These are phyloP conservation scores for Epichloe scottii DNA, from an alignment of 2,329 filamentous ascomycete species.

Conservation along the genomic window DNA sequence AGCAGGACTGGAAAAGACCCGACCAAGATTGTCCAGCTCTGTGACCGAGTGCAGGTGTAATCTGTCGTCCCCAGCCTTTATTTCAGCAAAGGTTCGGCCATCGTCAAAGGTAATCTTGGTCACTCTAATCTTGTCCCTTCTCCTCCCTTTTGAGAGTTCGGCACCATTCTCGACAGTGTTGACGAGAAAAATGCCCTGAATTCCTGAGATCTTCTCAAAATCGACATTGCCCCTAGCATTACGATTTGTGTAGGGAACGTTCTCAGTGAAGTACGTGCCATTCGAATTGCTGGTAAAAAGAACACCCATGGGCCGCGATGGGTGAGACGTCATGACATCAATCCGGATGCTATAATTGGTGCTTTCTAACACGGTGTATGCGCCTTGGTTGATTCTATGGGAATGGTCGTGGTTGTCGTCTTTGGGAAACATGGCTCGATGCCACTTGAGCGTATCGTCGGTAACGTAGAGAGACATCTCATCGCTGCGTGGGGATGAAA, in stretches of 20 bases:
- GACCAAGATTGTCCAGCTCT: slow-evolving; percentile 66
- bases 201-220: slow-evolving; percentile 84
- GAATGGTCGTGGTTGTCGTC: slow-evolving; percentile 67
- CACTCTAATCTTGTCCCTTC: slow-evolving; percentile 52
- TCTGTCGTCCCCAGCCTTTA: slow-evolving; percentile 55
- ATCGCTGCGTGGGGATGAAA: slow-evolving; percentile 64
- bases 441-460: slow-evolving; percentile 74
- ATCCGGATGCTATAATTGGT: slow-evolving; percentile 98
- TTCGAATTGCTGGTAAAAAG: slow-evolving; percentile 96
- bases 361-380: slow-evolving; percentile 88
- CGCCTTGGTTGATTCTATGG: slow-evolving; percentile 57
- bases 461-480: slow-evolving; percentile 90
- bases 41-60: slow-evolving; percentile 92
- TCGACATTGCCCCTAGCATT: slow-evolving; percentile 67
- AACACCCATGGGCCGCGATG: slow-evolving; percentile 63
- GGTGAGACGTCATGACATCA: slow-evolving; percentile 65
- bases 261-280: slow-evolving; percentile 88
- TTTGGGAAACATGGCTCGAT: slow-evolving; percentile 76
- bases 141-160: slow-evolving; percentile 45
- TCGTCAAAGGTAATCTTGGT: slow-evolving; percentile 92
- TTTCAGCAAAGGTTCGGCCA: slow-evolving; percentile 66
- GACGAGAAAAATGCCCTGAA: slow-evolving; percentile 84
- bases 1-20: slow-evolving; percentile 85
- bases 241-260: slow-evolving; percentile 85
- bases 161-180: slow-evolving; percentile 83